These are phyloP conservation scores for Lactarius hatsudake DNA, from an alignment of 768 basidiomycete species.

Conservation along the genomic window DNA sequence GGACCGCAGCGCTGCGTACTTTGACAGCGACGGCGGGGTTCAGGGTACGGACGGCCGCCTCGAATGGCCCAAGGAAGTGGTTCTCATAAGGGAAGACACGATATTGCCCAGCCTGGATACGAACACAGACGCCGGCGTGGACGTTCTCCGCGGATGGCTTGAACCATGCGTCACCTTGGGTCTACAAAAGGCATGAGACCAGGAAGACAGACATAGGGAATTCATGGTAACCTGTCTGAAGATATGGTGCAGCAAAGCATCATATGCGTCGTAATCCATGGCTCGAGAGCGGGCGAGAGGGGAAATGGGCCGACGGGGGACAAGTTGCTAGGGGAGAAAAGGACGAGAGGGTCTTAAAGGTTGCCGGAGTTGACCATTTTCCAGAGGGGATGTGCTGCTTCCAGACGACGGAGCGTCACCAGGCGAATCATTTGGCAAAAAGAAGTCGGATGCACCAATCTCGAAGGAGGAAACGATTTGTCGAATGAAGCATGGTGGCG, in stretches of 20 bases:
- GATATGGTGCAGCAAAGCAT: conserved; percentile 76
- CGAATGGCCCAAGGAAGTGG: conserved; percentile 74
- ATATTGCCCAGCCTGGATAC: conserved; percentile 65
- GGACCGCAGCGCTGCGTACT: conserved; percentile 72
- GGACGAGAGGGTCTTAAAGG: conserved; percentile 15
- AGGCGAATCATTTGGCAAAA: conserved; percentile 3
- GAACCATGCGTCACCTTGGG: conserved; percentile 82
- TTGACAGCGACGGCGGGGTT: conserved; percentile 88
- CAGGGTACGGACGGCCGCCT: conserved; percentile 67
- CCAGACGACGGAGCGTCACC: not conserved
- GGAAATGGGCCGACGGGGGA: conserved; percentile 12
- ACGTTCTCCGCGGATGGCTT: conserved; percentile 82
- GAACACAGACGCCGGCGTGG: conserved; percentile 73
- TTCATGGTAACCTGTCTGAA: conserved; percentile 59
- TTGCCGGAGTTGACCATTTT: not conserved
- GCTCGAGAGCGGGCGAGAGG: not conserved
- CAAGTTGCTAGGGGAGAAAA: conserved; percentile 21
- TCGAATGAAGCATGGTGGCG: not conserved
- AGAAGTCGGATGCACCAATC: not conserved
- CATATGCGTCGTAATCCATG: conserved; percentile 80
- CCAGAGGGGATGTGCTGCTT: not conserved
- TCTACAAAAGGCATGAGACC: conserved; percentile 44
- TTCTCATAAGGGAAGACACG: conserved; percentile 87
- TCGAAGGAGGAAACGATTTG: not conserved
- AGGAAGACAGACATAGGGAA: not conserved